Percentiles rank a stretch among this genome's conserved stretches.
phyloP scores from a whole-genome alignment of 345 rosid genomes.

The Salix suchowensis region DNA sequence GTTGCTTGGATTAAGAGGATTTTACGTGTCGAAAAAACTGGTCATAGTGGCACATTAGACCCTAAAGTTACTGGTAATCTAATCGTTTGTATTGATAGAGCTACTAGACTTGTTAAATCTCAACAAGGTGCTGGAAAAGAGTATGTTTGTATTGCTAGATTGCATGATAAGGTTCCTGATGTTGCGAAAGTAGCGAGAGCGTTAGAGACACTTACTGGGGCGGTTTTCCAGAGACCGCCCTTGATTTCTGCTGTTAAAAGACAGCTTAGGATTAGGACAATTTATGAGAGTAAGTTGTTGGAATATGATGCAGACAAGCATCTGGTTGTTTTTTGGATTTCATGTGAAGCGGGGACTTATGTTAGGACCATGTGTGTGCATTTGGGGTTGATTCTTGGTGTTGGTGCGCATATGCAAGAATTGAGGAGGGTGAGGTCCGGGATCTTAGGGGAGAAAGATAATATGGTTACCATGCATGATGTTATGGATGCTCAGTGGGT shows the following conservation, averaged over 20 bases:
- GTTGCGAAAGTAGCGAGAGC: slow-evolving; percentile 86
- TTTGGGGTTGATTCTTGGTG: slow-evolving; percentile 85
- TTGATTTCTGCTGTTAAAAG: slow-evolving; percentile 91
- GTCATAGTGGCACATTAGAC: slow-evolving; percentile 93
- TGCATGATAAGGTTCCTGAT: slow-evolving; percentile 81
- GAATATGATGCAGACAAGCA: slow-evolving; percentile 78
- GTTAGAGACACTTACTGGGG: slow-evolving; percentile 80
- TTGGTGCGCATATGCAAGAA: slow-evolving; percentile 96
- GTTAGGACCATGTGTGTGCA: slow-evolving; percentile 95
- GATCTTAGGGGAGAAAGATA: slow-evolving; percentile 82
- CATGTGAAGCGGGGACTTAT: slow-evolving; percentile 93
- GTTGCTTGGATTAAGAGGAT: slow-evolving; percentile 98
- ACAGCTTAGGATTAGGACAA: slow-evolving; percentile 89
- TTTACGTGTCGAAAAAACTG: slow-evolving; percentile 83
- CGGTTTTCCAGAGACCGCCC: slow-evolving; percentile 90
- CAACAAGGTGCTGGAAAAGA: slow-evolving; percentile 98
- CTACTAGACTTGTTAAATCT: slow-evolving; percentile 90
- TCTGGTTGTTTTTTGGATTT: slow-evolving; percentile 91
- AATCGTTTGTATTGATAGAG: slow-evolving; percentile 88
- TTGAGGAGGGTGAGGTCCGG: slow-evolving; percentile 94
- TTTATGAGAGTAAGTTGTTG: slow-evolving; percentile 79
- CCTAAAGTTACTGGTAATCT: slow-evolving; percentile 94
- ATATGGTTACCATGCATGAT: slow-evolving; percentile 98
- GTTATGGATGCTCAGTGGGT: slow-evolving; percentile 96
- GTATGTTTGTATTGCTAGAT: slow-evolving; percentile 87